These are phyloP conservation scores for Lathyrus tuberosus DNA, from an alignment of 306 rosid genomes.

Conservation along the genomic window DNA sequence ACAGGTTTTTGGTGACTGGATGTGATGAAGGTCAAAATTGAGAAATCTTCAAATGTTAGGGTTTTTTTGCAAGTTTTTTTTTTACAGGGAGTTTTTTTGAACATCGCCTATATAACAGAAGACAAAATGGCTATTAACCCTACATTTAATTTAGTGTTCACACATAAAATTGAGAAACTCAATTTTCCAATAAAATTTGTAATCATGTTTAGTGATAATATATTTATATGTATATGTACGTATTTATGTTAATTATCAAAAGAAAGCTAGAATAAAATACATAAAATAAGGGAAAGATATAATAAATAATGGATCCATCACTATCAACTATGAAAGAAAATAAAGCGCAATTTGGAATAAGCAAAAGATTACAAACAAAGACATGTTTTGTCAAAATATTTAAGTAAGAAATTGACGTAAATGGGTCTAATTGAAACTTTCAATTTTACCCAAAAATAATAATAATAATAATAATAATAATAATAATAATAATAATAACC, in stretches of 20 bases:
- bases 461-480: no score
- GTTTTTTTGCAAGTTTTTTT: no score
- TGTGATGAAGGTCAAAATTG: no score
- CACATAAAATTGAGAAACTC: background rate
- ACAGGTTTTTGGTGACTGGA: no score
- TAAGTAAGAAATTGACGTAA: constrained; percentile 32
- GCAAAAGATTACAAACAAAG: constrained; percentile 46
- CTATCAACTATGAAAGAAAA: background rate
- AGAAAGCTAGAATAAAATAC: background rate
- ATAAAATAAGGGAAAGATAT: background rate
- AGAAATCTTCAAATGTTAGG: no score
- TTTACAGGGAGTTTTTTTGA: no score
- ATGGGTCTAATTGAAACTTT: constrained; percentile 39
- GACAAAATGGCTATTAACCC: no score
- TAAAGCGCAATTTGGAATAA: no score
- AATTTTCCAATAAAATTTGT: no score
- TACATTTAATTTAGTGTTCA: background rate
- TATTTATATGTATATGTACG: background rate
- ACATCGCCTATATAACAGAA: no score
- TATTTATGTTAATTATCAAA: background rate
- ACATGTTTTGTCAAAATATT: constrained; percentile 40
- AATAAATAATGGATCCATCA: background rate
- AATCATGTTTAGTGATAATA: no score
- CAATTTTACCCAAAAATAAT: constrained; percentile 47
- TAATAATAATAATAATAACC: no score